Percentiles rank a stretch among this genome's conserved stretches.
These are phyloP conservation scores for Elasticomyces elasticus DNA, from an alignment of 495 filamentous ascomycete species.

Conservation along the genomic window DNA sequence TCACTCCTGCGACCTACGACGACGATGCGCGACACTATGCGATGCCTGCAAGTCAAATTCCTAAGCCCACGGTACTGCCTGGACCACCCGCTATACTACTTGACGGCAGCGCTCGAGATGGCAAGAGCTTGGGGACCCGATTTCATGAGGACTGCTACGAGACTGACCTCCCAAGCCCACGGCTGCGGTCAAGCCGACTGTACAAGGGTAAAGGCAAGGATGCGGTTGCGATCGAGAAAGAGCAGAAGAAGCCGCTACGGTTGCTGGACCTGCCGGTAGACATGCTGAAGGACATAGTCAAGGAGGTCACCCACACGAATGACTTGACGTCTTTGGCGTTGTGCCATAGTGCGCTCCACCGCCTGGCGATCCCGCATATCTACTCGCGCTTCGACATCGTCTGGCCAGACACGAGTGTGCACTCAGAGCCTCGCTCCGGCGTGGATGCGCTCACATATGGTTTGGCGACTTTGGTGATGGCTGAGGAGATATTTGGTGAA, in stretches of 20 bases:
- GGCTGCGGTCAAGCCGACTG: constrained; percentile 13
- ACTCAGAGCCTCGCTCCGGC: constrained; percentile 57
- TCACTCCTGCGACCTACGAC: background rate
- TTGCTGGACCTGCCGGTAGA: constrained; percentile 81
- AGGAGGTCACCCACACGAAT: constrained; percentile 84
- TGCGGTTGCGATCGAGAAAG: constrained; percentile 6
- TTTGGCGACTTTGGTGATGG: constrained; percentile 73
- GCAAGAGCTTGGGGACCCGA: constrained; percentile 13
- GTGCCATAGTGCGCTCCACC: constrained; percentile 76
- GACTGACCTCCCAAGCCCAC: constrained; percentile 14
- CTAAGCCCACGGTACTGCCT: background rate
- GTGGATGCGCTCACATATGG: constrained; percentile 91
- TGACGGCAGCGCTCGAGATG: constrained; percentile 4
- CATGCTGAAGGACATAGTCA: constrained; percentile 76
- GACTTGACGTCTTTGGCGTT: constrained; percentile 76
- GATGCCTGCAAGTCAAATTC: constrained; percentile 5
- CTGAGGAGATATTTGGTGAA: constrained; percentile 58
- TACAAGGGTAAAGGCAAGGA: constrained; percentile 32
- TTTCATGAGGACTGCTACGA: constrained; percentile 22
- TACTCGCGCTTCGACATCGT: constrained; percentile 92
- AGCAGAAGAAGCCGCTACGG: constrained; percentile 32
- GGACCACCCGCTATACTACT: background rate
- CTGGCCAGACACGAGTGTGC: constrained; percentile 67
- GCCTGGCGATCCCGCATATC: constrained; percentile 71
- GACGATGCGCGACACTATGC: constrained; percentile 15